phyloP scores from a whole-genome alignment of 148 eudicot genomes.

The Rhododendron simsii region DNA sequence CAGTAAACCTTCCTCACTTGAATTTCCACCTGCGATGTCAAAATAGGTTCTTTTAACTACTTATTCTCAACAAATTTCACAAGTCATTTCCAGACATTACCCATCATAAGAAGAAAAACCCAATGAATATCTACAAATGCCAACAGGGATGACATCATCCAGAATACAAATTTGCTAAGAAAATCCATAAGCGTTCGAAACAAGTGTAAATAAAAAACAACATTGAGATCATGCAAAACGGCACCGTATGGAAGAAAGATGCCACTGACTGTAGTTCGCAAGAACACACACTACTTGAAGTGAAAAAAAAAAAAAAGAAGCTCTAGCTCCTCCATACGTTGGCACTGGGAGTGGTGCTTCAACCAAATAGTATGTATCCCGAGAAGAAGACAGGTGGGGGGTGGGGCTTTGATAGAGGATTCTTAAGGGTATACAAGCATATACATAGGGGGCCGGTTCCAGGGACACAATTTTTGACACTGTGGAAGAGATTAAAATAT shows the following conservation, averaged over 20 bases:
- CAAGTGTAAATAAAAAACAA: not conserved
- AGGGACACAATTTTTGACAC: too few species aligned
- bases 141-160: not conserved
- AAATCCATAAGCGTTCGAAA: not conserved
- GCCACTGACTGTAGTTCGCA: not conserved
- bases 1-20: slow-evolving; percentile 62
- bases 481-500: too few species aligned
- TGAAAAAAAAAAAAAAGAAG: not conserved
- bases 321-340: not conserved
- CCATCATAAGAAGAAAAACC: not conserved
- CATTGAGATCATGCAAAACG: not conserved
- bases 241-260: not conserved
- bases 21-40: slow-evolving; percentile 66
- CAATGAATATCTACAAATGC: not conserved
- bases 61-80: not conserved
- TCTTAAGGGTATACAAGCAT: not conserved
- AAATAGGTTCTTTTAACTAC: not conserved
- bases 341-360: not conserved
- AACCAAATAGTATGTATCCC: not conserved
- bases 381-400: not conserved
- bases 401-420: not conserved
- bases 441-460: not conserved
- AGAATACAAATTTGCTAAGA: not conserved
- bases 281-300: not conserved
- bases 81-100: not conserved